phyloP scores from a whole-genome alignment of 352 stramenopile genomes.

The Phytophthora pistaciae region DNA sequence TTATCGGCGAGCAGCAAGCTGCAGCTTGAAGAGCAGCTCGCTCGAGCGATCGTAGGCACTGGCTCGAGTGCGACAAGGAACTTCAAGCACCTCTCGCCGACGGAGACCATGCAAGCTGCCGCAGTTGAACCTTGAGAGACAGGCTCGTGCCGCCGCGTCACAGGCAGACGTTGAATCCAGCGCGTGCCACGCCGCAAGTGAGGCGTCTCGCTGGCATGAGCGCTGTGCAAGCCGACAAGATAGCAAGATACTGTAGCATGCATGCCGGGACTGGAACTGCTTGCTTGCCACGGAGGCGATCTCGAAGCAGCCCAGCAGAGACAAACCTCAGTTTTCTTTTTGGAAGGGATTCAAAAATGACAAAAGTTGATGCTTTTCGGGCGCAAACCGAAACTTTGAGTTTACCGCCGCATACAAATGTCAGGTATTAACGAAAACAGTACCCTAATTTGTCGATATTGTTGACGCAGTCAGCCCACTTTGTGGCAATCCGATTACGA shows the following conservation, averaged over 20 bases:
- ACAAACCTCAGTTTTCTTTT: not conserved
- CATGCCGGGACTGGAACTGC: not conserved
- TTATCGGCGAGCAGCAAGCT: not conserved
- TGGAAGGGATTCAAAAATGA: not conserved
- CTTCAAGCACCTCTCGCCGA: constrained; percentile 15
- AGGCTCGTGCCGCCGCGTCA: constrained; percentile 10
- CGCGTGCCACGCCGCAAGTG: not conserved
- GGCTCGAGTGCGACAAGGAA: constrained; percentile 36
- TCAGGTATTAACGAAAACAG: too few species aligned
- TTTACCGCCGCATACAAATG: too few species aligned
- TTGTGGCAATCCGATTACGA: too few species aligned
- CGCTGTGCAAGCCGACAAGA: not conserved
- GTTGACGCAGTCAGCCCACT: too few species aligned
- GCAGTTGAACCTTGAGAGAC: not conserved
- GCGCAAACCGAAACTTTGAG: not conserved
- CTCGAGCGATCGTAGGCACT: constrained; percentile 10
- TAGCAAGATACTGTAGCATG: not conserved
- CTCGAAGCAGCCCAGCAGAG: not conserved
- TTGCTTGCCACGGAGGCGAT: not conserved
- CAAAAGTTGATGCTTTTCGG: not conserved
- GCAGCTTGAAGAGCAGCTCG: constrained; percentile 4
- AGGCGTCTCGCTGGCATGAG: not conserved
- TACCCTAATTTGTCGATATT: too few species aligned
- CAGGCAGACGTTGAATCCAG: constrained; percentile 7
- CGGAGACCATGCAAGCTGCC: constrained; percentile 1